These are phyloP conservation scores for Penicillium psychrofluorescens DNA, from an alignment of 495 filamentous ascomycete genomes.

Conservation along the genomic window DNA sequence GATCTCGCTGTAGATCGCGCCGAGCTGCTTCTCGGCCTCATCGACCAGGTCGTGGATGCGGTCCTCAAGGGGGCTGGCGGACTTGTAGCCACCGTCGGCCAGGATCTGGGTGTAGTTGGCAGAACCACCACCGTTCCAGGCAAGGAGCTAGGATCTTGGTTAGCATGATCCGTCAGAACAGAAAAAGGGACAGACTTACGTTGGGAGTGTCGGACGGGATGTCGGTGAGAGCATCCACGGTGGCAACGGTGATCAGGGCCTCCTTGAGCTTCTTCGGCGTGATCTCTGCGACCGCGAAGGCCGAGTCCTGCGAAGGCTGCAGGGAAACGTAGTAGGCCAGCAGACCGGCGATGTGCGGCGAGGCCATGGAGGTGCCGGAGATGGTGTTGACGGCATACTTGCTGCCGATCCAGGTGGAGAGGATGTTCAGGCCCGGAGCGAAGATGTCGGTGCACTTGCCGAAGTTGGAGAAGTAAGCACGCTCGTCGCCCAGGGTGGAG, in stretches of 20 bases:
- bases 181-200: constrained; percentile 36
- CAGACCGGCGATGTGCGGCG: constrained; percentile 92
- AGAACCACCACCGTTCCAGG: constrained; percentile 97
- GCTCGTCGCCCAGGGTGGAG: constrained; percentile 85
- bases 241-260: constrained; percentile 77
- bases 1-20: constrained; percentile 42
- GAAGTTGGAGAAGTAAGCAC: constrained; percentile 99
- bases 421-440: constrained; percentile 92
- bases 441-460: constrained; percentile 99
- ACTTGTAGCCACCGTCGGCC: constrained; percentile 48
- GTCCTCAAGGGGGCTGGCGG: constrained; percentile 16
- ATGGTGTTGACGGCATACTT: constrained; percentile 94
- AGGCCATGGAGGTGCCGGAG: constrained; percentile 99
- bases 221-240: constrained; percentile 68
- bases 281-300: constrained; percentile 79
- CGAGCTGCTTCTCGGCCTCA: constrained; percentile 35
- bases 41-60: constrained; percentile 24
- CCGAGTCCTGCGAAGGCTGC: constrained; percentile 80
- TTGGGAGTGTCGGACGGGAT: constrained; percentile 80
- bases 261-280: constrained; percentile 93
- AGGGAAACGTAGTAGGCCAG: constrained; percentile 97
- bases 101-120: constrained; percentile 86
- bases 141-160: constrained; percentile 62
- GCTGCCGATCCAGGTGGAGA: constrained; percentile 96
- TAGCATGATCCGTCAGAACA: constrained; percentile 15